These are phyloP conservation scores for Nicotiana attenuata DNA, from an alignment of 257 asterid genomes.

Conservation along the genomic window DNA sequence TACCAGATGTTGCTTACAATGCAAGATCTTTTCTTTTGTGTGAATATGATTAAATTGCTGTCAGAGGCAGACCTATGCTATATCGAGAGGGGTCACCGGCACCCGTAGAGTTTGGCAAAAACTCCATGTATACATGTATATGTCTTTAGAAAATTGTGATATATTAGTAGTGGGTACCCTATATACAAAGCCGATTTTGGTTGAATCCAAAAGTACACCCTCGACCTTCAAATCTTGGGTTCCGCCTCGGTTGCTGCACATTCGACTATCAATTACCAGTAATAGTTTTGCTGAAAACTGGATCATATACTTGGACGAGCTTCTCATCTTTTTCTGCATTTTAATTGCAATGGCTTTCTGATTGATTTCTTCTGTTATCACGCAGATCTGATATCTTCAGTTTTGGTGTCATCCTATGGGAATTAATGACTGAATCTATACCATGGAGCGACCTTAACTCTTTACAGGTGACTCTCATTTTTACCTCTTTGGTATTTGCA, in stretches of 20 bases:
- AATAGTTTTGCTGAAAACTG: neutral
- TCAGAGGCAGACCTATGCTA: neutral
- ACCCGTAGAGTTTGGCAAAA: no score
- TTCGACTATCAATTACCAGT: neutral
- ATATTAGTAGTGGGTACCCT: no score
- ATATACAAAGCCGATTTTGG: no score
- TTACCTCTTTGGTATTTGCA: neutral
- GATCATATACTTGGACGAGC: neutral
- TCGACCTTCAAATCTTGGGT: no score
- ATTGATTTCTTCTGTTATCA: neutral
- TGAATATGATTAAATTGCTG: neutral
- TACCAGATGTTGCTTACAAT: neutral
- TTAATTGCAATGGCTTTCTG: neutral
- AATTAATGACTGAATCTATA: conserved; percentile 52
- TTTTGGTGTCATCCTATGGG: conserved; percentile 75
- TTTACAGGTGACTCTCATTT: conserved; percentile 42
- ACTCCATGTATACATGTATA: no score
- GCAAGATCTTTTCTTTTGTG: neutral
- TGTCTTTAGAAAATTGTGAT: no score
- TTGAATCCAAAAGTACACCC: no score
- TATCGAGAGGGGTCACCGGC: no score
- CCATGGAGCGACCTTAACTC: conserved; percentile 66
- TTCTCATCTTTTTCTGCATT: neutral
- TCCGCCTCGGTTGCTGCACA: neutral
- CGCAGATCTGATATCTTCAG: conserved; percentile 73